Evolutionary conservation across 139 green algal species (phyloP), one percentile per base, ranked within the genome.

Genomic region (Picochlorum costavermella): DNA sequence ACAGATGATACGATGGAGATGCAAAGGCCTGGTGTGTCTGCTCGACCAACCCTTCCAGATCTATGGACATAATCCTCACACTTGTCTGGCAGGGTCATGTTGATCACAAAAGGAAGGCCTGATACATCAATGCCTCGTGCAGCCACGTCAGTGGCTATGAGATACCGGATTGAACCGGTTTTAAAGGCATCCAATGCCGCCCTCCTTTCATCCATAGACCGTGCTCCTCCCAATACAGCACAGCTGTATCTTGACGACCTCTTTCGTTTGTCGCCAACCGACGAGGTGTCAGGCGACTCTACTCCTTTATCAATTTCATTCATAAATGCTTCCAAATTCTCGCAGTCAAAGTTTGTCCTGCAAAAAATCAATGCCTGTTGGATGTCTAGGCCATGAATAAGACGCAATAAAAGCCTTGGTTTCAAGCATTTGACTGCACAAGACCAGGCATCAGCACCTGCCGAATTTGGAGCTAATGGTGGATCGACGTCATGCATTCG

Each of bases 131-230:
- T 83, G 51, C 88, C 88, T 17, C 88, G 77, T 1, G 88, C 88
- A n/a, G 85, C 88, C 37, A 94, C 85, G 55, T 95, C 88, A 6
- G 88, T 95, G 67, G 74, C 85, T 68, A 95, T 90, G 14, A 95
- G 73, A 61, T 94, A 87, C 23, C 87, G 81, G 3, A 92, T 80
- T 29, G 88, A 76, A 3, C 88, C 88, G 1, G 85, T 81, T 64
- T 89, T 90, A 71, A 94, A 94, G 1, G 77, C 78, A 61, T 82
- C 58, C 44, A 94, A 74, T 6, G 84, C 78, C 2, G 63, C 58
- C 1, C 83, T 67, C n/a, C 87, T 70, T 64, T 94, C 81, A 14
- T 92, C 76, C 78, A 87, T 90, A 63, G 49, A 78, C 30, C 69
- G 51, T 17, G 69, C 68, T 13, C 88, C 88, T 3, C 64, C 88